phyloP scores from a whole-genome alignment of 2,329 filamentous ascomycete genomes.

The Diplocarpon mali region DNA sequence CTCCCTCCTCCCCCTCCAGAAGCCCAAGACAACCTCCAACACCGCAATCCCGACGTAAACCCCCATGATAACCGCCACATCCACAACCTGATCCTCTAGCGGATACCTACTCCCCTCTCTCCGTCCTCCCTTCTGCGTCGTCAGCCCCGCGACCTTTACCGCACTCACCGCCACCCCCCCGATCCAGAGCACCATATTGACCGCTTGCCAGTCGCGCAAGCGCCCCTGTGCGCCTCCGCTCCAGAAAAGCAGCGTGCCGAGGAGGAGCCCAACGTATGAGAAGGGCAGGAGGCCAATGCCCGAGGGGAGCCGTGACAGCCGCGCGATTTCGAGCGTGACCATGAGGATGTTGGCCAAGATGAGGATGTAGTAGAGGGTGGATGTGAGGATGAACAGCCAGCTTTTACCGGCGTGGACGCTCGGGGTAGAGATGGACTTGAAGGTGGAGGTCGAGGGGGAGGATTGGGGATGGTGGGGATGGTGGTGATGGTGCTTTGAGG shows the following conservation, averaged over 20 bases:
- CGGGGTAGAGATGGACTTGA: constrained; percentile 14
- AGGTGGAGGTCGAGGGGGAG: too few relatives aligned
- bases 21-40: constrained; percentile 21
- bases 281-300: constrained; percentile 29
- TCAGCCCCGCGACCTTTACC: constrained; percentile 25
- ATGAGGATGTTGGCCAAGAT: constrained; percentile 26
- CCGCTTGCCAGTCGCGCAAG: constrained; percentile 14
- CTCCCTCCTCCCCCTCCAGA: constrained; percentile 15
- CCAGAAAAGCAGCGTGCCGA: constrained; percentile 19
- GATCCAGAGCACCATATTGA: constrained; percentile 25
- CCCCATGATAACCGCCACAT: constrained; percentile 28
- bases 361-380: constrained; percentile 25
- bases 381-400: constrained; percentile 11
- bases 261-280: constrained; percentile 24
- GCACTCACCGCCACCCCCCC: constrained; percentile 22
- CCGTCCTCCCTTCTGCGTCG: constrained; percentile 21
- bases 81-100: constrained; percentile 25
- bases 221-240: constrained; percentile 13
- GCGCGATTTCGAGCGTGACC: constrained; percentile 27
- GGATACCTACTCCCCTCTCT: constrained; percentile 27
- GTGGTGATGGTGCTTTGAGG: constrained; percentile 12
- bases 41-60: constrained; percentile 25
- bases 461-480: constrained; percentile 12
- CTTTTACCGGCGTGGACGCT: constrained; percentile 6
- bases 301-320: constrained; percentile 23